Evolutionary conservation across 1,284 basidiomycete species (phyloP).

Genomic region (Apiotrichum brassicae): DNA sequence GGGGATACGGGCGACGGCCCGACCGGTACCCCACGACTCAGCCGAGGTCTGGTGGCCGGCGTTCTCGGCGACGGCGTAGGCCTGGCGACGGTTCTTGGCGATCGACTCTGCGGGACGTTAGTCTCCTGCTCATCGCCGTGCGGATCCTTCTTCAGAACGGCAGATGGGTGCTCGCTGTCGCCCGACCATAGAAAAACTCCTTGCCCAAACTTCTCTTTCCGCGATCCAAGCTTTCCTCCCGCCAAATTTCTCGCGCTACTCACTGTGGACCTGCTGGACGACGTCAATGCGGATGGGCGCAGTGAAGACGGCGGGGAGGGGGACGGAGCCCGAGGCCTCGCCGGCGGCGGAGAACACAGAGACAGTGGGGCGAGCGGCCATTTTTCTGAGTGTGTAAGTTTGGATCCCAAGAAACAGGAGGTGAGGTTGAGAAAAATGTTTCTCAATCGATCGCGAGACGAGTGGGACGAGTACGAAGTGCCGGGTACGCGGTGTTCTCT

Average conservation of each 20-base stretch:
- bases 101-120: constrained; percentile 69
- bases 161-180: neutral
- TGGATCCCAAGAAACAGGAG: neutral
- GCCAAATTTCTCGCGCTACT: constrained; percentile 48
- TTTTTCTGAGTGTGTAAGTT: constrained; percentile 41
- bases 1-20: constrained; percentile 99
- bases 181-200: neutral
- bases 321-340: constrained; percentile 82
- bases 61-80: constrained; percentile 94
- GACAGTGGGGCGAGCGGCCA: constrained; percentile 87
- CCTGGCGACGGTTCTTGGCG: constrained; percentile 97
- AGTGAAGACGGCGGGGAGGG: constrained; percentile 93
- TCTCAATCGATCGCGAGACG: too few relatives aligned
- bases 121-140: neutral
- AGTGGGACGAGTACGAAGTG: too few relatives aligned
- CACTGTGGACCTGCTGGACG: constrained; percentile 96
- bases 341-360: constrained; percentile 69
- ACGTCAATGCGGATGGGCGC: constrained; percentile 99
- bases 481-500: too few relatives aligned
- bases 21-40: constrained; percentile 97
- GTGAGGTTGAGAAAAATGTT: neutral
- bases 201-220: too few relatives aligned
- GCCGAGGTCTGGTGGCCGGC: constrained; percentile 99
- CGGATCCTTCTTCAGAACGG: neutral
- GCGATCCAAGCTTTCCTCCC: neutral